Evolutionary conservation across 495 filamentous ascomycete genomes (phyloP).

Genomic region (Xylaria castorea): DNA sequence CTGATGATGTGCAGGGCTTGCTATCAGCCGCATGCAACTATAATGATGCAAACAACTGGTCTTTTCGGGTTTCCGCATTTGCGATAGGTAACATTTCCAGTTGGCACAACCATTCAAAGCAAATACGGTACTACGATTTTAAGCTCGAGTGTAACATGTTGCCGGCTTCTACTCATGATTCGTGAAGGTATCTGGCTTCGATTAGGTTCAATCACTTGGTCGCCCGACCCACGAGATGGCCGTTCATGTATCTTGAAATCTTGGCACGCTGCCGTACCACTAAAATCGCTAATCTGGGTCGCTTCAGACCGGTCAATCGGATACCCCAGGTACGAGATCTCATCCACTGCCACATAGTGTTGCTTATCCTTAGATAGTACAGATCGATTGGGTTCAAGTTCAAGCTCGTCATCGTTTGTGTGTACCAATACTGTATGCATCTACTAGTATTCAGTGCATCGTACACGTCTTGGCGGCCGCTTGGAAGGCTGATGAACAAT

Average conservation of each 20-base stretch:
- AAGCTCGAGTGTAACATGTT: not conserved
- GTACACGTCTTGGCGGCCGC: not conserved
- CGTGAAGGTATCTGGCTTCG: not conserved
- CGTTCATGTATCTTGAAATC: not conserved
- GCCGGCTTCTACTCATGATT: not conserved
- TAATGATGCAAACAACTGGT: not conserved
- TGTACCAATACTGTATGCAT: not conserved
- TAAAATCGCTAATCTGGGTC: not conserved
- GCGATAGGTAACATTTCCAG: not conserved
- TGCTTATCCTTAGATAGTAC: not conserved
- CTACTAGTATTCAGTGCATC: not conserved
- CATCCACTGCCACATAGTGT: not conserved
- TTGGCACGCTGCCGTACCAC: not conserved
- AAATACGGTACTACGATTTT: not conserved
- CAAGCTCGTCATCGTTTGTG: not conserved
- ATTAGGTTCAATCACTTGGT: not conserved
- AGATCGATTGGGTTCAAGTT: not conserved
- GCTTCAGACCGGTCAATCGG: conserved; percentile 2
- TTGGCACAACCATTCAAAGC: not conserved
- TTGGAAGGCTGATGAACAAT: not conserved
- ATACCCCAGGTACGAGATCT: not conserved
- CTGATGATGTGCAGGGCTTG: conserved; percentile 7
- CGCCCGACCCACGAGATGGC: not conserved
- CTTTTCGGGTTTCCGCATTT: not conserved
- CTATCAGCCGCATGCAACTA: conserved; percentile 14